Conservation (phyloP, 192 early-diverging fungal species). For the Umbelopsis sp. region DNA sequence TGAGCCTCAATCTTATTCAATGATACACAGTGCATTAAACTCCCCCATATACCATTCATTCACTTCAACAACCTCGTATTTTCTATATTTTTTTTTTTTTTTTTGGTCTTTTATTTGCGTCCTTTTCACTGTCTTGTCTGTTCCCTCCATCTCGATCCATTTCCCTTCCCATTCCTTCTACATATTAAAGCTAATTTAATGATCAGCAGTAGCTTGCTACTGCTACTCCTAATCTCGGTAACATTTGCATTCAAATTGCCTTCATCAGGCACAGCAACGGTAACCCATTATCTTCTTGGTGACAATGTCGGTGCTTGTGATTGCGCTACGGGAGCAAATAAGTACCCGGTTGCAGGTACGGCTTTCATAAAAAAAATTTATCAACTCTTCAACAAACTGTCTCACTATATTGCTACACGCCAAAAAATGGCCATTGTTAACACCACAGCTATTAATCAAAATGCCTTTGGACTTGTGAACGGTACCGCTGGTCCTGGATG, state of each 20-base stretch:
- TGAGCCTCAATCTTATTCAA: neutral
- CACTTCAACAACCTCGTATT: neutral
- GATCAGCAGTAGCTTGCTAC: neutral
- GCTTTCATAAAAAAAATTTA: neutral
- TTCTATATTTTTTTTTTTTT: neutral
- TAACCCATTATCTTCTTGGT: slow-evolving; percentile 25
- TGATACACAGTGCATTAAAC: neutral
- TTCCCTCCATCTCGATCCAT: neutral
- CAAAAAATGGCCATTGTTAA: too few relatives aligned
- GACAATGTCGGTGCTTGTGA: slow-evolving; percentile 25
- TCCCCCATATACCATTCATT: neutral
- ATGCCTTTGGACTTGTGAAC: slow-evolving; percentile 11
- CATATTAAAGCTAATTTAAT: slow-evolving; percentile 11
- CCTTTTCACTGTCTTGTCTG: neutral
- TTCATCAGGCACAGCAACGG: slow-evolving; percentile 14
- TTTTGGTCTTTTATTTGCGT: neutral
- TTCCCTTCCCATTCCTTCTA: neutral
- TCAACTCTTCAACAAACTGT: too few relatives aligned
- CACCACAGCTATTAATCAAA: slow-evolving; percentile 20
- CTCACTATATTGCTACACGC: too few relatives aligned
- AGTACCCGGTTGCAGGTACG: slow-evolving; percentile 23
- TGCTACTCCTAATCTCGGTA: neutral
- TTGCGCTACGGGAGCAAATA: slow-evolving; percentile 21
- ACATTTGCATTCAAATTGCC: slow-evolving; percentile 23
- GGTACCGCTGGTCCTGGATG: slow-evolving; percentile 21